Percentiles rank a stretch among this genome's conserved stretches.
These are phyloP conservation scores for Carallia pectinifolia DNA, from an alignment of 345 rosid genomes.

Conservation along the genomic window DNA sequence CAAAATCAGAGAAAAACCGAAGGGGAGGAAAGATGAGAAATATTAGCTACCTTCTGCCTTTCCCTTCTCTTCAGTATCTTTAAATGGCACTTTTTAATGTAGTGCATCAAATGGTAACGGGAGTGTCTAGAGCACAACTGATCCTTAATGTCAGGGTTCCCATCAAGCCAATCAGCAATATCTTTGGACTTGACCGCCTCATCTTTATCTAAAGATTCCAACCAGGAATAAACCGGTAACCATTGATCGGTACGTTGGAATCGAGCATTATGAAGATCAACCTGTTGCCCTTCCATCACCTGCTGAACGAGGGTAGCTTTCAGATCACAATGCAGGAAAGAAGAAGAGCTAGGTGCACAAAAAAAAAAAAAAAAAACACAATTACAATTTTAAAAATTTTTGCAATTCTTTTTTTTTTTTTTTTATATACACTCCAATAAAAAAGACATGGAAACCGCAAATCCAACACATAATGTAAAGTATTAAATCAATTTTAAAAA, in stretches of 20 bases:
- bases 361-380: no score
- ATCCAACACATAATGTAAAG: no score
- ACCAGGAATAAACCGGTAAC: constrained; percentile 86
- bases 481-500: no score
- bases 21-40: not conserved
- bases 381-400: no score
- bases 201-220: constrained; percentile 70
- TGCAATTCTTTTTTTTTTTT: no score
- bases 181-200: constrained; percentile 87
- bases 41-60: constrained; percentile 42
- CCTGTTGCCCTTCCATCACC: constrained; percentile 34
- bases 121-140: constrained; percentile 77
- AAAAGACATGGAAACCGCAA: no score
- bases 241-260: constrained; percentile 91
- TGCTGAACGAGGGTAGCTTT: constrained; percentile 3
- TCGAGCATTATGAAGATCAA: constrained; percentile 60
- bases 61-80: constrained; percentile 92
- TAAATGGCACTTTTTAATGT: constrained; percentile 88
- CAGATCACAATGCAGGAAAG: not conserved
- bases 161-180: constrained; percentile 74
- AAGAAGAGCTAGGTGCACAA: not conserved
- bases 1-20: not conserved
- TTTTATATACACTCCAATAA: no score
- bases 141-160: constrained; percentile 62
- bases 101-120: constrained; percentile 90